These are phyloP conservation scores for Scytalidium sp. DNA, from an alignment of 2,329 filamentous ascomycete genomes.

Conservation along the genomic window DNA sequence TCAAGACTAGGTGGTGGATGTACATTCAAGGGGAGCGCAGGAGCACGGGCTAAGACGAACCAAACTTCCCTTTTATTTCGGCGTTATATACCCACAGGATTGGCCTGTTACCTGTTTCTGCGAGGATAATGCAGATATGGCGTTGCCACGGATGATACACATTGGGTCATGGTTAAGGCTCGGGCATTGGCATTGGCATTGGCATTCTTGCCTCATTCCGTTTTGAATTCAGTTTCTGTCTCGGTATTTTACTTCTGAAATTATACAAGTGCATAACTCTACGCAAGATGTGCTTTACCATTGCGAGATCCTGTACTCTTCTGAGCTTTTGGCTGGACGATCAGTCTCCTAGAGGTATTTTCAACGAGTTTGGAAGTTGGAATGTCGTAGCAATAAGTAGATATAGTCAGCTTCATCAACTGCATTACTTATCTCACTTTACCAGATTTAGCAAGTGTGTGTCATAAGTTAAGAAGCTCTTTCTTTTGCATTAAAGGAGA, in stretches of 20 bases:
- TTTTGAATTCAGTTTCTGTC: too few relatives aligned
- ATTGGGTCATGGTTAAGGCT: too few relatives aligned
- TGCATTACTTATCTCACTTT: neutral
- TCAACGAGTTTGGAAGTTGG: neutral
- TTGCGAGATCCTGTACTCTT: too few relatives aligned
- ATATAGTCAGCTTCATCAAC: neutral
- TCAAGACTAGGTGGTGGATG: neutral
- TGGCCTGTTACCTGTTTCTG: neutral
- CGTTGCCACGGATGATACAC: neutral
- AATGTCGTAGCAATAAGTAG: neutral
- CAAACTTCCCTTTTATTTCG: neutral
- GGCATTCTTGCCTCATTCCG: too few relatives aligned
- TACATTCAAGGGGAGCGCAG: neutral
- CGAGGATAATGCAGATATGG: neutral
- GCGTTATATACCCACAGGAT: neutral
- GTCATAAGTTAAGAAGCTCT: neutral
- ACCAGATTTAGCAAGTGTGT: neutral
- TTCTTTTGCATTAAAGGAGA: neutral
- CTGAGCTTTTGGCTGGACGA: too few relatives aligned
- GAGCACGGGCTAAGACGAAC: neutral
- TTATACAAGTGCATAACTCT: too few relatives aligned
- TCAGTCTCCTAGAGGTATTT: too few relatives aligned
- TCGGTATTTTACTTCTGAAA: too few relatives aligned
- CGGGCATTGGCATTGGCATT: too few relatives aligned
- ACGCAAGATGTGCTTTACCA: too few relatives aligned